Evolutionary conservation across 2,329 filamentous ascomycete genomes (phyloP).

Genomic region (Penicillium hesseltinei): DNA sequence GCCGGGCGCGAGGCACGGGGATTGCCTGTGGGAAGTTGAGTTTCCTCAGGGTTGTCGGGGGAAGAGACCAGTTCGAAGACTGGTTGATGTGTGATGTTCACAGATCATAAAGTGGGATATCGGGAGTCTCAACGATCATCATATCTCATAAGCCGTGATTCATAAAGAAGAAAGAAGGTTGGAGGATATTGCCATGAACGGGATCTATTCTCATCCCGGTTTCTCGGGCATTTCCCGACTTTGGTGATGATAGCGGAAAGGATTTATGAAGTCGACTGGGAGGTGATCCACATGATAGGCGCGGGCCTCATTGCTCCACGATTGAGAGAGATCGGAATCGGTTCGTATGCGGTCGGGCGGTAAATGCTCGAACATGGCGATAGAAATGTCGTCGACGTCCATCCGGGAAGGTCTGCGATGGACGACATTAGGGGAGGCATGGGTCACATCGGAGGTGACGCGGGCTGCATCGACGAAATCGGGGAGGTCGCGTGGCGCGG

Average conservation of each 20-base stretch:
- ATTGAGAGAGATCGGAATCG: constrained; percentile 28
- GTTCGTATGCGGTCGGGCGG: constrained; percentile 19
- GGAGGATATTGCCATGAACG: not conserved
- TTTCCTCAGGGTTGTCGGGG: not conserved
- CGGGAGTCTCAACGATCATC: constrained; percentile 4
- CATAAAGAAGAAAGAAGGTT: constrained; percentile 6
- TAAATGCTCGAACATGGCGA: constrained; percentile 41
- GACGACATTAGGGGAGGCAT: constrained; percentile 28
- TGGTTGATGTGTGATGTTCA: not conserved
- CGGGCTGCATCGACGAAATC: constrained; percentile 48
- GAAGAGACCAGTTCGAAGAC: not conserved
- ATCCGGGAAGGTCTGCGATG: constrained; percentile 32
- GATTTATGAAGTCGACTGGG: constrained; percentile 26
- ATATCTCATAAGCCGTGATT: constrained; percentile 22
- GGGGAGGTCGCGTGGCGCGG: constrained; percentile 32
- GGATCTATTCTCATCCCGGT: constrained; percentile 13
- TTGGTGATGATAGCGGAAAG: constrained; percentile 9
- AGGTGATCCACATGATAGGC: constrained; percentile 22
- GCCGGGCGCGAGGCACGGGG: constrained; percentile 4
- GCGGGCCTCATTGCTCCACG: constrained; percentile 32
- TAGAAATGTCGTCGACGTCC: constrained; percentile 38
- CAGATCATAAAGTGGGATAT: constrained; percentile 6
- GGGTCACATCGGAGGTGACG: constrained; percentile 44
- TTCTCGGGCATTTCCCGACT: constrained; percentile 10
- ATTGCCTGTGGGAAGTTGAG: not conserved